phyloP scores from a whole-genome alignment of 176 grass and related monocot genomes.

The Oropetium thomaeum region DNA sequence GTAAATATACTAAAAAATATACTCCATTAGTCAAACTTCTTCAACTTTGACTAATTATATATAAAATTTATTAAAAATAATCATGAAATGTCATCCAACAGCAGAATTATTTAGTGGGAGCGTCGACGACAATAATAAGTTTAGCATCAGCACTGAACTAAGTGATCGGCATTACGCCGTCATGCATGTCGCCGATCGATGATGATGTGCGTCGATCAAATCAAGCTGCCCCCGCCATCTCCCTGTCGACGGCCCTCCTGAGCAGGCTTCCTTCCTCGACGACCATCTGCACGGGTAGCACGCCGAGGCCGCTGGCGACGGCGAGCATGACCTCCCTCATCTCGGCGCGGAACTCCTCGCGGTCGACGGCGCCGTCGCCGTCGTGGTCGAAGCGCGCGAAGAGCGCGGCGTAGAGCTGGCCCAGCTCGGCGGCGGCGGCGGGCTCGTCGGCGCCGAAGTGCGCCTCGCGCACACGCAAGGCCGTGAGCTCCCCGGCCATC shows the following conservation, averaged over 20 bases:
- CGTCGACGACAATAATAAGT: neutral
- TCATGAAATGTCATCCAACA: neutral
- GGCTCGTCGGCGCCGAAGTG: slow-evolving; percentile 60
- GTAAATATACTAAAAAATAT: too few species aligned
- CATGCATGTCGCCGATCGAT: too few species aligned
- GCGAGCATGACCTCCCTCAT: slow-evolving; percentile 90
- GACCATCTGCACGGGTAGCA: slow-evolving; percentile 48
- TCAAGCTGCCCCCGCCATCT: slow-evolving; percentile 30
- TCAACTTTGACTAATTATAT: too few species aligned
- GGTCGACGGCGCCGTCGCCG: slow-evolving; percentile 56
- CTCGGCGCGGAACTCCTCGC: slow-evolving; percentile 67
- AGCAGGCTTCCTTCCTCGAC: slow-evolving; percentile 52
- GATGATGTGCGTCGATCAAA: too few species aligned
- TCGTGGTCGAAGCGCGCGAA: slow-evolving; percentile 68
- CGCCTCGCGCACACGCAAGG: slow-evolving; percentile 52
- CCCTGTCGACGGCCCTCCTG: slow-evolving; percentile 34
- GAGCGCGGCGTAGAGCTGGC: slow-evolving; percentile 40
- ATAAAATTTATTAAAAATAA: too few species aligned
- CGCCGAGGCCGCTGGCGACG: slow-evolving; percentile 63
- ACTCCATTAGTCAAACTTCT: too few species aligned
- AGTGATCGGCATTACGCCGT: too few species aligned
- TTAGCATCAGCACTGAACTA: neutral
- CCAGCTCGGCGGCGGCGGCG: slow-evolving; percentile 33
- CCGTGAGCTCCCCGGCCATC: slow-evolving; percentile 57
- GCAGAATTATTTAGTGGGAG: neutral